A percentile compares a stretch with the other conserved stretches of the same genome.
Evolutionary conservation across 169 alveolate genomes (phyloP).

Genomic region (Plasmodium malariae): DNA sequence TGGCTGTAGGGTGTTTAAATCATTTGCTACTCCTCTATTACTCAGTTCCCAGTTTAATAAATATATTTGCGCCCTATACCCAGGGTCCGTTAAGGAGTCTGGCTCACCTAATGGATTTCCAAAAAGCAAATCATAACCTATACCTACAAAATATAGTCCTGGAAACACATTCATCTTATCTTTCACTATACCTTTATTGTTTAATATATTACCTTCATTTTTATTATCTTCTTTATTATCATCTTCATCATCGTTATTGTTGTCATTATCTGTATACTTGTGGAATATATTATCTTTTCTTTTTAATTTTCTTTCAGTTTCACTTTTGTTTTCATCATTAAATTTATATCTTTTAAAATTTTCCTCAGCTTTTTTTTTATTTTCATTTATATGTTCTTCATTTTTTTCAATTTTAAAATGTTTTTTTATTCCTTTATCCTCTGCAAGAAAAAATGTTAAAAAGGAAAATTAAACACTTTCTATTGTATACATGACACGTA

Average conservation of each 20-base stretch:
- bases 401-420: background rate
- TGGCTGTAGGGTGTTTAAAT: slow-evolving; percentile 84
- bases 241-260: background rate
- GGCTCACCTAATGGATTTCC: slow-evolving; percentile 83
- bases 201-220: background rate
- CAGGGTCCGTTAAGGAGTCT: slow-evolving; percentile 82
- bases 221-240: background rate
- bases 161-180: slow-evolving; percentile 29
- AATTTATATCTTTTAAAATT: slow-evolving; percentile 28
- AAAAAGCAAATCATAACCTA: slow-evolving; percentile 78
- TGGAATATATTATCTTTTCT: background rate
- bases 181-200: background rate
- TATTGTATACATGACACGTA: background rate
- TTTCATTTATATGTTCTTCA: slow-evolving; percentile 36
- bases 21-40: slow-evolving; percentile 79
- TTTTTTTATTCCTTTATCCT: slow-evolving; percentile 14
- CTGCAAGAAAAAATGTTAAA: background rate
- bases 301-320: background rate
- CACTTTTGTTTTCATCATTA: slow-evolving; percentile 1
- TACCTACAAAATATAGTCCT: slow-evolving; percentile 79
- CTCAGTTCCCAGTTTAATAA: slow-evolving; percentile 75
- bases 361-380: slow-evolving; percentile 19
- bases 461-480: background rate
- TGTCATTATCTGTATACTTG: too few species aligned
- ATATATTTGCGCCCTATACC: slow-evolving; percentile 78